These are phyloP conservation scores for Aureobasidium sp. DNA, from an alignment of 2,329 filamentous ascomycete species.

Conservation along the genomic window DNA sequence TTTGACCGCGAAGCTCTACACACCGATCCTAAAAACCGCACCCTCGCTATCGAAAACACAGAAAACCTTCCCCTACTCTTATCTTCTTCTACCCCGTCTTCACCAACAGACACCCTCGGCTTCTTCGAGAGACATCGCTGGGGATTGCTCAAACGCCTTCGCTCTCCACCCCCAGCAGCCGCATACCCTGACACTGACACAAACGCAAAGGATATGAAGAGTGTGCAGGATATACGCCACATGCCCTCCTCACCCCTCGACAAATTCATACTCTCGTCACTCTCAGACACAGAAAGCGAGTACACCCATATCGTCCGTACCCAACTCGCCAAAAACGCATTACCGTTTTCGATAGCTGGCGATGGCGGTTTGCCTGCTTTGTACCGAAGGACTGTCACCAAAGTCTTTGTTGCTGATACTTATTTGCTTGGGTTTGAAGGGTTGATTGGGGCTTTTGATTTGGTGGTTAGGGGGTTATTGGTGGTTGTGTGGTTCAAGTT, in stretches of 20 bases:
- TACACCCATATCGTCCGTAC: neutral
- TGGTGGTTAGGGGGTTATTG: neutral
- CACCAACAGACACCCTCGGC: neutral
- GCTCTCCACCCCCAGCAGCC: constrained; percentile 35
- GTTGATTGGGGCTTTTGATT: constrained; percentile 7
- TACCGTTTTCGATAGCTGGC: neutral
- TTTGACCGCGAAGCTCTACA: constrained; percentile 52
- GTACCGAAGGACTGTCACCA: constrained; percentile 35
- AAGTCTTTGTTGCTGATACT: constrained; percentile 38
- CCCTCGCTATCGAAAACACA: constrained; percentile 51
- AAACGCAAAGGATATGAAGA: constrained; percentile 11
- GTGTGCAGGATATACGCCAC: constrained; percentile 32
- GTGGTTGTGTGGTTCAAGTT: neutral
- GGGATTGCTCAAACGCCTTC: constrained; percentile 31
- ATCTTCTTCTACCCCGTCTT: neutral
- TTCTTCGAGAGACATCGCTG: constrained; percentile 26
- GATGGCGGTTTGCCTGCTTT: neutral
- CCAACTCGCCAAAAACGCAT: neutral
- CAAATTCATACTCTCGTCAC: constrained; percentile 26
- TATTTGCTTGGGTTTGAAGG: constrained; percentile 18
- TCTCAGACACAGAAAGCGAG: constrained; percentile 20
- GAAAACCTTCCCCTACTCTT: constrained; percentile 45
- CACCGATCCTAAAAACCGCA: constrained; percentile 49
- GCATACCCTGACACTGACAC: constrained; percentile 30
- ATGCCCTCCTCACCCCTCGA: constrained; percentile 36